Base-by-base conservation (phyloP, 345 rosid genomes). In the Zanthoxylum bungeanum region DNA sequence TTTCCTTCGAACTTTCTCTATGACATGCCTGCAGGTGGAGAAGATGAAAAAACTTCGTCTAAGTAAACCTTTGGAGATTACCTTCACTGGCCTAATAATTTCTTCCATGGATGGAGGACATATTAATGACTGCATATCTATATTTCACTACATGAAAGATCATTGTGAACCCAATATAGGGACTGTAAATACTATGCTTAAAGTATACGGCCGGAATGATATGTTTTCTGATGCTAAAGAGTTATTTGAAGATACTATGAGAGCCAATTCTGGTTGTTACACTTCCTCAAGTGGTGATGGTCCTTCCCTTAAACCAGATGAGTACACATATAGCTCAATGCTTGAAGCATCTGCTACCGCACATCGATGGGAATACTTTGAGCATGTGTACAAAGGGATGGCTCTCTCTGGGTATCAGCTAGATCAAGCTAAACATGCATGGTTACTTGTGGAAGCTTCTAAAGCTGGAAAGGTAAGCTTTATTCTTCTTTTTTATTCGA, bases 321-420 rank as follows among this genome's bases (percentile, higher is more conserved):
- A 75, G 76, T 94, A 81, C 81, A 92, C 98, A 1, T 92, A 82
- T 73, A 82, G 86, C 65, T 76, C 85, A 47, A 92, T 94, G 98
- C 97, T 94, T 39, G 93, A 86, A 82, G 92, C 93, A 77, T 90
- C 97, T 51, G 90, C 95, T 51, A 75, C 79, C 53, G 88, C 97
- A 17, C 92, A 83, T 57, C 93, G 89, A 50, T 92, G 98, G 98
- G 98, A 94, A 63, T 92, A 88, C 78, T 92, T 92, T 75, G 98
- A 94, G 77, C 81, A 81, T 75, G 89, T 92, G 58, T 94, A 94
- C 81, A 89, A 82, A 83, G 88, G 79, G 57, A 92, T 90, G 98
- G 63, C 75, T 59, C 87, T 92, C 55, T 82, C 86, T 39, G 92
- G 97, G 40, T 83, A 80, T 86, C 89, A 65, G 71, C 66, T 90